Evolutionary conservation across 305 asterid genomes (phyloP).

Genomic region (Lippia alba): DNA sequence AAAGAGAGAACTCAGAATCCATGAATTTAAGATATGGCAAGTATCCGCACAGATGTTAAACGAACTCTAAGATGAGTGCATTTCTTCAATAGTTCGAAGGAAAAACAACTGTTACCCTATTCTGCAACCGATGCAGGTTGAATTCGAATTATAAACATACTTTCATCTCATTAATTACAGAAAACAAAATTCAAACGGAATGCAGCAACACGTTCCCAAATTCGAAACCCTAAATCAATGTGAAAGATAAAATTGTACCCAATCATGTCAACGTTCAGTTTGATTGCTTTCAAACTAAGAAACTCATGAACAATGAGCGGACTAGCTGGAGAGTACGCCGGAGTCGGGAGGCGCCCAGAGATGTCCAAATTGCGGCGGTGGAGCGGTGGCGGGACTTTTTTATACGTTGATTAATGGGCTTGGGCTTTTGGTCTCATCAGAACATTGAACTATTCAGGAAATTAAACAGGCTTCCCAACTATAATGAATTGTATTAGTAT

Average conservation of each 20-base stretch:
- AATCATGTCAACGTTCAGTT: neutral
- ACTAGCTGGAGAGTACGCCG: no score
- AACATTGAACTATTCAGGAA: no score
- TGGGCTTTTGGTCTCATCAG: no score
- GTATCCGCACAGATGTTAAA: neutral
- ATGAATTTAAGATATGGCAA: neutral
- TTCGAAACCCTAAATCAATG: conserved; percentile 9
- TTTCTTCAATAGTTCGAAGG: neutral
- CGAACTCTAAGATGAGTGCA: neutral
- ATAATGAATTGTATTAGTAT: no score
- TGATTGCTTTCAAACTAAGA: neutral
- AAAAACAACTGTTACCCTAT: neutral
- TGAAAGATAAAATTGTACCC: neutral
- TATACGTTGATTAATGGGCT: no score
- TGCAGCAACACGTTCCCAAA: neutral
- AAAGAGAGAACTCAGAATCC: neutral
- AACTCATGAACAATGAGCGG: no score
- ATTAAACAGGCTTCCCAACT: no score
- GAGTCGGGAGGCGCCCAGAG: no score
- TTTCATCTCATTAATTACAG: neutral
- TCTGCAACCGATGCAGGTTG: neutral
- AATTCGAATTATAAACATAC: neutral
- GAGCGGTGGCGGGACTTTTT: no score
- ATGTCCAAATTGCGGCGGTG: no score
- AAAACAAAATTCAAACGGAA: neutral